A percentile compares a stretch with the other conserved stretches of the same genome.
Evolutionary conservation across 1,284 basidiomycete genomes (phyloP).

Genomic region (Puccinia coronata): DNA sequence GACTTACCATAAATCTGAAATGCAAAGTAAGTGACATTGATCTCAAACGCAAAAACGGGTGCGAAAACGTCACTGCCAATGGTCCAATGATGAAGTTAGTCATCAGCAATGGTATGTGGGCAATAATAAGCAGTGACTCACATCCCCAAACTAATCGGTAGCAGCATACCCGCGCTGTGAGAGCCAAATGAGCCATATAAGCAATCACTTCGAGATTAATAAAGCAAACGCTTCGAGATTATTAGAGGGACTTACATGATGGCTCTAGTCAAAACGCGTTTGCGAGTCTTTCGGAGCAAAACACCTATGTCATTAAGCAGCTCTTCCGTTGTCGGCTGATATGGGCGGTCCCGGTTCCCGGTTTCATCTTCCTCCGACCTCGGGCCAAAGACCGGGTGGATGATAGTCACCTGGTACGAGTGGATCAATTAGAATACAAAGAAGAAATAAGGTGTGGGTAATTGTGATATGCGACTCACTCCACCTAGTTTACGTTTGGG

Average conservation of each 20-base stretch:
- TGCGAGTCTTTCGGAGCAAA: constrained; percentile 33
- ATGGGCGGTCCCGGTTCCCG: constrained; percentile 25
- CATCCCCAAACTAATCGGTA: constrained; percentile 41
- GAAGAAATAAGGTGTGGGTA: too few species aligned
- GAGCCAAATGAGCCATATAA: neutral
- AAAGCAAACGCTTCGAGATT: too few species aligned
- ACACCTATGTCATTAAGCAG: constrained; percentile 33
- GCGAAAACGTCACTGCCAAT: constrained; percentile 43
- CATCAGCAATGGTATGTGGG: too few species aligned
- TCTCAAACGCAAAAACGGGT: constrained; percentile 38
- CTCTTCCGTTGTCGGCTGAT: constrained; percentile 31
- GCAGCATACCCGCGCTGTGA: constrained; percentile 15
- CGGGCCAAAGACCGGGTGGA: constrained; percentile 1
- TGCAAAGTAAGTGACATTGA: constrained; percentile 38
- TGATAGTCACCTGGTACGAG: constrained; percentile 36
- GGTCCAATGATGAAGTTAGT: neutral
- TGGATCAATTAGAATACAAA: neutral
- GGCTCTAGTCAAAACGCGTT: constrained; percentile 12
- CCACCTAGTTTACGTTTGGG: constrained; percentile 32
- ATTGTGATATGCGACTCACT: constrained; percentile 3
- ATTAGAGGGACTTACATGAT: constrained; percentile 31
- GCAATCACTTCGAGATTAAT: too few species aligned
- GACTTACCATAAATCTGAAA: constrained; percentile 45
- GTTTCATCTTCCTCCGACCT: neutral
- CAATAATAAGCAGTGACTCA: neutral